Evolutionary conservation across 768 basidiomycete species (phyloP).

Genomic region (Pisolithus sp.): DNA sequence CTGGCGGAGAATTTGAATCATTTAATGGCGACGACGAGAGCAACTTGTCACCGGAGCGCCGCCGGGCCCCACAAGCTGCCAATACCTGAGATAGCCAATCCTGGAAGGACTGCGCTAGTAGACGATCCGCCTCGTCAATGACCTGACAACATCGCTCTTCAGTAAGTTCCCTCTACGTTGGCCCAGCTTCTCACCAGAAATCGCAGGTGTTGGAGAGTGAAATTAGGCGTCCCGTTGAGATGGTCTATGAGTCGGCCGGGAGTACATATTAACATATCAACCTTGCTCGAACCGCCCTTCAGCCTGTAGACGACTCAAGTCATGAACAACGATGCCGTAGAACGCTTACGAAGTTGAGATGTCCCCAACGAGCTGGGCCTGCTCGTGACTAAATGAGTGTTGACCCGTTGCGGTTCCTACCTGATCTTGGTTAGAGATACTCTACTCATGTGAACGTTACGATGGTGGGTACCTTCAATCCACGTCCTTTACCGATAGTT

Average conservation of each 20-base stretch:
- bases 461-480: constrained; percentile 56
- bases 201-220: constrained; percentile 90
- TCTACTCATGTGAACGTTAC: not conserved
- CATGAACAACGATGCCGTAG: not conserved
- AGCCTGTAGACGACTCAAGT: constrained; percentile 37
- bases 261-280: constrained; percentile 93
- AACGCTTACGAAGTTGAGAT: constrained; percentile 41
- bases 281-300: constrained; percentile 80
- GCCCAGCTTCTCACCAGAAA: constrained; percentile 62
- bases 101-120: constrained; percentile 92
- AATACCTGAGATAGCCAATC: constrained; percentile 88
- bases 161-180: not conserved
- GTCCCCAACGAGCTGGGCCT: constrained; percentile 69
- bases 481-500: constrained; percentile 73
- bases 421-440: constrained; percentile 25
- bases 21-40: constrained; percentile 2
- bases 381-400: constrained; percentile 90
- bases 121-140: constrained; percentile 96
- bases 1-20: constrained; percentile 2
- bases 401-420: constrained; percentile 86
- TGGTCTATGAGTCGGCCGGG: constrained; percentile 96
- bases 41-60: constrained; percentile 9
- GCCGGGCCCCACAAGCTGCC: constrained; percentile 53
- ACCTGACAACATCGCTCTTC: constrained; percentile 45
- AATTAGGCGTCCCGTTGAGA: constrained; percentile 78